Conservation (phyloP, 345 rosid genomes). For the Gossypium turneri region DNA sequence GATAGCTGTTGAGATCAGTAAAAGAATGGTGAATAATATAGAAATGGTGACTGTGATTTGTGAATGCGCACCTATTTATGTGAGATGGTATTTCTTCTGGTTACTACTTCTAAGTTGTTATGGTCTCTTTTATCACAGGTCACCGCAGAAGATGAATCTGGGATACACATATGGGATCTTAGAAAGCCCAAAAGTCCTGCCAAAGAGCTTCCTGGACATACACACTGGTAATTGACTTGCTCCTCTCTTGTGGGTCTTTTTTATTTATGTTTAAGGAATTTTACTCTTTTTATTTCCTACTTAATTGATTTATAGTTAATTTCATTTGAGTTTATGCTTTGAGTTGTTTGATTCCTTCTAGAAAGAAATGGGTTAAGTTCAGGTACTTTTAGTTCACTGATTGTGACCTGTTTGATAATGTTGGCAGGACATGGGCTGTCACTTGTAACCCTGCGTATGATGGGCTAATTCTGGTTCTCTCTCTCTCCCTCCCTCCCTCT, state of each 20-base stretch:
- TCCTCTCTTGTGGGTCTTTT: conserved; percentile 3
- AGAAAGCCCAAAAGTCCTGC: conserved; percentile 64
- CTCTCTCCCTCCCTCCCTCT: background rate
- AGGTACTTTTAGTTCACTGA: conserved; percentile 13
- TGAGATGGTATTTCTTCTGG: background rate
- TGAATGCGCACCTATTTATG: background rate
- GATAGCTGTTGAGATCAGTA: background rate
- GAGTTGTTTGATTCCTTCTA: background rate
- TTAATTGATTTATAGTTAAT: conserved; percentile 8
- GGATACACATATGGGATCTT: conserved; percentile 78
- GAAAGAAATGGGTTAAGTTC: background rate
- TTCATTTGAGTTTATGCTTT: background rate
- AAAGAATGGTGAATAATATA: background rate
- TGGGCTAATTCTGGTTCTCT: conserved; percentile 69
- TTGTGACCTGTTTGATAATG: conserved; percentile 18
- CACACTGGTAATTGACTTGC: conserved; percentile 60
- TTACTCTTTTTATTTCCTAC: background rate
- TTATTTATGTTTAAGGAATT: conserved; percentile 16
- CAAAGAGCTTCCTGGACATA: conserved; percentile 77
- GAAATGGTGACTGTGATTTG: background rate
- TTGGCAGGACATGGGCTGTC: conserved; percentile 91
- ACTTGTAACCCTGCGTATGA: conserved; percentile 82
- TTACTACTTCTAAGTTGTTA: background rate
- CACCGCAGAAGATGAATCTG: conserved; percentile 81
- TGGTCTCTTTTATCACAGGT: conserved; percentile 35